A percentile compares a stretch with the other conserved stretches of the same genome.
Evolutionary conservation across 495 filamentous ascomycete genomes (phyloP).

Genomic region (Physcia stellaris): DNA sequence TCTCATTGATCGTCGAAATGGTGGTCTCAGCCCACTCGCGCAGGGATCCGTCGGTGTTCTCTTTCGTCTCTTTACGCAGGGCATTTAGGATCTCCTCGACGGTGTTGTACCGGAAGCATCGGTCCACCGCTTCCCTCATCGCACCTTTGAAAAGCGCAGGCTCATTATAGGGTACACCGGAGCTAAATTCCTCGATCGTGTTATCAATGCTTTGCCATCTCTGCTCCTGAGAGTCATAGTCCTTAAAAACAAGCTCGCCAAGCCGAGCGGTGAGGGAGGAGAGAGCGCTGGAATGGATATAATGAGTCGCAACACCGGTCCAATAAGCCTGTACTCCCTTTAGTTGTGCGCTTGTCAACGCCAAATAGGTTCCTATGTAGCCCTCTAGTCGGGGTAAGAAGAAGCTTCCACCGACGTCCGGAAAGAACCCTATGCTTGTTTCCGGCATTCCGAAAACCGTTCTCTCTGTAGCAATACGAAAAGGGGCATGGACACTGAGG

Average conservation of each 20-base stretch:
- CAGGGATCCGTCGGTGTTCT: conserved; percentile 13
- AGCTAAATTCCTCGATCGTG: conserved; percentile 83
- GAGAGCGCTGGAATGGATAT: conserved; percentile 76
- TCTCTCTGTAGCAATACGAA: conserved; percentile 89
- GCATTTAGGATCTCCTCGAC: conserved; percentile 58
- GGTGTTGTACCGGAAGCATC: conserved; percentile 54
- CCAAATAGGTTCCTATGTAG: conserved; percentile 73
- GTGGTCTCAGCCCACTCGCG: conserved; percentile 64
- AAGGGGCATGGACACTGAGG: conserved; percentile 83
- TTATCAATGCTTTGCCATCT: conserved; percentile 59
- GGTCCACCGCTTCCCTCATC: conserved; percentile 67
- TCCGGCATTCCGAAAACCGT: conserved; percentile 97
- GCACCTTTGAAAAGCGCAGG: conserved; percentile 48
- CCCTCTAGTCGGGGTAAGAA: conserved; percentile 86
- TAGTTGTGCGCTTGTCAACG: conserved; percentile 69
- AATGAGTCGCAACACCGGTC: conserved; percentile 83
- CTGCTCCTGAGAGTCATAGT: conserved; percentile 44
- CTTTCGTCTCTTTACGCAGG: conserved; percentile 41
- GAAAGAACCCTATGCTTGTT: conserved; percentile 95
- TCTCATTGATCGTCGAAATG: conserved; percentile 49
- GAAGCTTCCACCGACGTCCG: conserved; percentile 90
- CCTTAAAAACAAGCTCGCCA: conserved; percentile 75
- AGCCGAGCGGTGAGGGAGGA: conserved; percentile 70
- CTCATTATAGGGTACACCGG: conserved; percentile 62
- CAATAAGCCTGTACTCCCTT: conserved; percentile 71